These are phyloP conservation scores for Buxus sempervirens DNA, from an alignment of 164 flowering plant species.

Conservation along the genomic window DNA sequence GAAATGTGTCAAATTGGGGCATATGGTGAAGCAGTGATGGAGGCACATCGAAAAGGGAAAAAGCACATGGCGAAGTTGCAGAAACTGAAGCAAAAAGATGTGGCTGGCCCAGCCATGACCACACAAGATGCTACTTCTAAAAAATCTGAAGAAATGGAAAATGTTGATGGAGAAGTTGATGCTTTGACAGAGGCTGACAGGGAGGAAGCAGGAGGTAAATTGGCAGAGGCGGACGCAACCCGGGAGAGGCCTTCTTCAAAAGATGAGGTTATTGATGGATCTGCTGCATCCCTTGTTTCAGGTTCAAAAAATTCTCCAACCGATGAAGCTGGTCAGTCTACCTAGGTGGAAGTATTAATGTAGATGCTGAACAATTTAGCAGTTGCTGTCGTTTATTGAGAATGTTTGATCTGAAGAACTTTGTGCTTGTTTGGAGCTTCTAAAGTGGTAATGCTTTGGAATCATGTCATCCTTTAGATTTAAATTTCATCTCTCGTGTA, in stretches of 20 bases:
- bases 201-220: neutral
- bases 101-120: constrained; percentile 4
- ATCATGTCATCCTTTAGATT: too few species aligned
- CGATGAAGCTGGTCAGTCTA: neutral
- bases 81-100: constrained; percentile 13
- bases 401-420: too few species aligned
- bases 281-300: too few species aligned
- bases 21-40: constrained; percentile 10
- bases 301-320: neutral
- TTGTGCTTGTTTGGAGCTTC: too few species aligned
- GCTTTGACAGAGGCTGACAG: neutral
- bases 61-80: constrained; percentile 17
- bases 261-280: too few species aligned
- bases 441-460: too few species aligned
- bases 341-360: too few species aligned
- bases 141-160: neutral
- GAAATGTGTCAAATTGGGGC: constrained; percentile 21
- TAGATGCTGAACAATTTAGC: too few species aligned
- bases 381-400: too few species aligned
- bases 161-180: constrained; percentile 9
- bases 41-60: constrained; percentile 17
- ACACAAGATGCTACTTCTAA: neutral
- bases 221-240: neutral
- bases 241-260: neutral
- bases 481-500: too few species aligned